Percentiles rank a stretch among this genome's conserved stretches.
phyloP scores from a whole-genome alignment of 192 early-diverging fungal species.

The Backusella macrospora region DNA sequence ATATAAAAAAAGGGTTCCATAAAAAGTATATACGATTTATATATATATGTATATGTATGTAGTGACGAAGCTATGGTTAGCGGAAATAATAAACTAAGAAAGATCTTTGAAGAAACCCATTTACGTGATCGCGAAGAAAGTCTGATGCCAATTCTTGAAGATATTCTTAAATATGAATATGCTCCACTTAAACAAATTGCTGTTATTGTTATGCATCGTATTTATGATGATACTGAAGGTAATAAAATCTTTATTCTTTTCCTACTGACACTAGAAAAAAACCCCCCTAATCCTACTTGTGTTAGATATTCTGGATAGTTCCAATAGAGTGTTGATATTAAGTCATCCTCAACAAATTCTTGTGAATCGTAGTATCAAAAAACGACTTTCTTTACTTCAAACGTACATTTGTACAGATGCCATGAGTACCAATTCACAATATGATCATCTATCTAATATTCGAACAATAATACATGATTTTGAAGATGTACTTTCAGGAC shows the following conservation, averaged over 20 bases:
- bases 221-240: conserved; percentile 33
- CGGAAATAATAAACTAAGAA: conserved; percentile 1
- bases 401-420: conserved; percentile 11
- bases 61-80: not conserved
- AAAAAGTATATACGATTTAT: too few relatives aligned
- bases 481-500: conserved; percentile 5
- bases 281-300: too few relatives aligned
- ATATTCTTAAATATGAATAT: conserved; percentile 31
- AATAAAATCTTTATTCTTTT: not conserved
- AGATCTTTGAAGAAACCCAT: conserved; percentile 19
- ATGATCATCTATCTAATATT: conserved; percentile 19
- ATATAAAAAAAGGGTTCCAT: not conserved
- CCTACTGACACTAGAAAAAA: too few relatives aligned
- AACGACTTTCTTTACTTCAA: conserved; percentile 18
- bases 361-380: conserved; percentile 27
- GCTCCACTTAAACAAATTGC: conserved; percentile 28
- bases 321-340: conserved; percentile 18
- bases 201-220: conserved; percentile 31
- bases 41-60: not conserved
- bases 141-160: conserved; percentile 33
- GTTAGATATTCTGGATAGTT: conserved; percentile 29
- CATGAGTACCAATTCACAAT: conserved; percentile 2
- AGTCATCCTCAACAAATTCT: conserved; percentile 26
- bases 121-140: conserved; percentile 25
- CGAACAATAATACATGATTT: conserved; percentile 15